Evolutionary conservation across 148 eudicot genomes (phyloP).

Genomic region (Hydrangea macrophylla): DNA sequence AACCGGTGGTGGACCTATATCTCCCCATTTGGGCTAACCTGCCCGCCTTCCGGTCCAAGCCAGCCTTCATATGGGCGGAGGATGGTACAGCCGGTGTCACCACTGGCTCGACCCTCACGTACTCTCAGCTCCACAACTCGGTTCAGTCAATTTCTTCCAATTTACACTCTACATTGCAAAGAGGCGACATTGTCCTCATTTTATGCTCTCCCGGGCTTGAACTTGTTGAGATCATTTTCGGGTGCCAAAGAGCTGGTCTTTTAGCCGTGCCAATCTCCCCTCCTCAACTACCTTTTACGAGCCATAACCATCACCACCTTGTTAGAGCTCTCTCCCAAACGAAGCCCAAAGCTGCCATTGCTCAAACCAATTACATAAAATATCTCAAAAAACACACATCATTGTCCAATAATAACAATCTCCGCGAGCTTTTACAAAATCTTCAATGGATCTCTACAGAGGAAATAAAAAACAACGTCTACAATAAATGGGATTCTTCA

Average conservation of each 20-base stretch:
- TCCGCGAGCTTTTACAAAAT: slow-evolving; percentile 18
- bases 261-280: slow-evolving; percentile 31
- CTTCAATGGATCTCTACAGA: slow-evolving; percentile 32
- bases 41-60: slow-evolving; percentile 36
- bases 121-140: slow-evolving; percentile 31
- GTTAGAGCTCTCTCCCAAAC: slow-evolving; percentile 43
- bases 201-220: slow-evolving; percentile 41
- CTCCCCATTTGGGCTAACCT: slow-evolving; percentile 47
- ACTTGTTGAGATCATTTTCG: slow-evolving; percentile 38
- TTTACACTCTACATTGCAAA: slow-evolving; percentile 19
- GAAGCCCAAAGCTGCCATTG: slow-evolving; percentile 41
- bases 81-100: slow-evolving; percentile 12
- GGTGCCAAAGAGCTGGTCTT: slow-evolving; percentile 44
- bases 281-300: slow-evolving; percentile 23
- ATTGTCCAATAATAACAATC: slow-evolving; percentile 1
- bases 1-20: slow-evolving; percentile 47
- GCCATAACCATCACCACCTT: slow-evolving; percentile 30
- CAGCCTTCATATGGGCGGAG: slow-evolving; percentile 47
- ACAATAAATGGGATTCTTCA: background rate
- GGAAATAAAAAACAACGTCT: slow-evolving; percentile 18
- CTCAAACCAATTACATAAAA: slow-evolving; percentile 20
- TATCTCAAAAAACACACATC: slow-evolving; percentile 17
- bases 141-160: slow-evolving; percentile 30
- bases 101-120: slow-evolving; percentile 24
- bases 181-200: slow-evolving; percentile 34